Conservation (phyloP, 139 green algal genomes). For the Trebouxia sp. region DNA sequence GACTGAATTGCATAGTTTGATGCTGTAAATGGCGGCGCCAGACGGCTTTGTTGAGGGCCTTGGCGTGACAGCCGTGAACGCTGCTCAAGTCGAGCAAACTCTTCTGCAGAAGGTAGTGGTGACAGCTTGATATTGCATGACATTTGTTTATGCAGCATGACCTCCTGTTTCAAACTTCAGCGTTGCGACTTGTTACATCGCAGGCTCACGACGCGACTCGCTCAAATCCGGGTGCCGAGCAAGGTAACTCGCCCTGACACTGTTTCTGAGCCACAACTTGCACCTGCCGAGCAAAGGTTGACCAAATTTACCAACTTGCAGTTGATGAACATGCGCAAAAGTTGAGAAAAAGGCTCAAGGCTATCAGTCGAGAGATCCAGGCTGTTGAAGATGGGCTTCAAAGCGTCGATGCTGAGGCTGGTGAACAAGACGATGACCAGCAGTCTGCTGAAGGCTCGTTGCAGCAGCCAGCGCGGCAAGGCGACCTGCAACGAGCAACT, state of each 20-base stretch:
- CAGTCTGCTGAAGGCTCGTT: neutral
- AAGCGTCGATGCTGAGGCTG: constrained; percentile 20
- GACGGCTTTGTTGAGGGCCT: constrained; percentile 31
- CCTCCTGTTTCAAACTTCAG: neutral
- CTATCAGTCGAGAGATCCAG: constrained; percentile 34
- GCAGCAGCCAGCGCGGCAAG: neutral
- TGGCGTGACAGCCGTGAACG: constrained; percentile 37
- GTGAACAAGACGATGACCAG: neutral
- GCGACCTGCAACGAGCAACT: constrained; percentile 3
- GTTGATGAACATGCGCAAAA: neutral
- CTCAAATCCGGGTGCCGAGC: too few relatives aligned
- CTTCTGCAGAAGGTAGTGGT: constrained; percentile 38
- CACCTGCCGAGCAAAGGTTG: too few relatives aligned
- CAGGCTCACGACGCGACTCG: neutral
- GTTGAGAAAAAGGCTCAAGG: neutral
- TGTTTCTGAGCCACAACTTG: too few relatives aligned
- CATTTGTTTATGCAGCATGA: neutral
- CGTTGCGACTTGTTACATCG: neutral
- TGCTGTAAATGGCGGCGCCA: neutral
- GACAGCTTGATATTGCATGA: neutral
- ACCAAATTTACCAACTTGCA: too few relatives aligned
- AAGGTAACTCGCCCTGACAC: too few relatives aligned
- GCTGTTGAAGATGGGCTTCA: constrained; percentile 42
- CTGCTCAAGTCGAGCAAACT: constrained; percentile 35
- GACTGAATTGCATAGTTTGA: neutral